A percentile compares a stretch with the other conserved stretches of the same genome.
These are phyloP conservation scores for Phytopythium aichiense DNA, from an alignment of 352 stramenopile species.

Conservation along the genomic window DNA sequence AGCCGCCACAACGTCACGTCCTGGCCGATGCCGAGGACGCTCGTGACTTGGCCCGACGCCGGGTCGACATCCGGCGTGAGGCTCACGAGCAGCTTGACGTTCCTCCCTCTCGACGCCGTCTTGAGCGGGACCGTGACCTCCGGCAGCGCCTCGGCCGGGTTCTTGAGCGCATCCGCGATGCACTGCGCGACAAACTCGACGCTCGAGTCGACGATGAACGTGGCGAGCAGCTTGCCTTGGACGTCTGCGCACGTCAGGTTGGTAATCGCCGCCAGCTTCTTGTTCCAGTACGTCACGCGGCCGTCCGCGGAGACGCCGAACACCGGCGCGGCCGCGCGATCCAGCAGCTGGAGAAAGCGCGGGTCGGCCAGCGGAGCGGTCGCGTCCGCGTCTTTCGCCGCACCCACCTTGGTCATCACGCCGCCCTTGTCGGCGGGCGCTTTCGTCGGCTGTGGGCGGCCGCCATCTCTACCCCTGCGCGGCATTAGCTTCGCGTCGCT, in stretches of 20 bases:
- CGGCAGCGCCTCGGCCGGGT: slow-evolving; percentile 17
- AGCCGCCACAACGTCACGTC: slow-evolving; percentile 44
- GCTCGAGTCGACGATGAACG: slow-evolving; percentile 25
- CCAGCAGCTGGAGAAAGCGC: slow-evolving; percentile 27
- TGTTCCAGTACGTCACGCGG: slow-evolving; percentile 63
- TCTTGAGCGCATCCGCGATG: slow-evolving; percentile 12
- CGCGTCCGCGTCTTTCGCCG: not conserved
- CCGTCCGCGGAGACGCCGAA: slow-evolving; percentile 38
- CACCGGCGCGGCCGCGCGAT: slow-evolving; percentile 46
- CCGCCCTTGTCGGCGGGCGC: not conserved
- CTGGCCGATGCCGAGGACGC: slow-evolving; percentile 37
- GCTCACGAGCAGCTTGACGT: slow-evolving; percentile 55
- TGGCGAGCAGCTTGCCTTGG: slow-evolving; percentile 26
- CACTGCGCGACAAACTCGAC: slow-evolving; percentile 11
- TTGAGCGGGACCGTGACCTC: slow-evolving; percentile 48
- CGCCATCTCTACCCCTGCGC: not conserved
- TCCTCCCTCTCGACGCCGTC: slow-evolving; percentile 30
- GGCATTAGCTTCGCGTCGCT: not conserved
- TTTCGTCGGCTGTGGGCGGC: not conserved
- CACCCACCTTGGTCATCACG: not conserved
- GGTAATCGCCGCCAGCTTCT: slow-evolving; percentile 42
- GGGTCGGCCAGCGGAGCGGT: not conserved
- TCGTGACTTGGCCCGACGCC: slow-evolving; percentile 17
- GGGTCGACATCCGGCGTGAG: slow-evolving; percentile 49
- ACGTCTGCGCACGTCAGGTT: slow-evolving; percentile 23